A percentile compares a stretch with the other conserved stretches of the same genome.
Conservation (phyloP, 1,284 basidiomycete species). For the Entoloma clypeatum region DNA sequence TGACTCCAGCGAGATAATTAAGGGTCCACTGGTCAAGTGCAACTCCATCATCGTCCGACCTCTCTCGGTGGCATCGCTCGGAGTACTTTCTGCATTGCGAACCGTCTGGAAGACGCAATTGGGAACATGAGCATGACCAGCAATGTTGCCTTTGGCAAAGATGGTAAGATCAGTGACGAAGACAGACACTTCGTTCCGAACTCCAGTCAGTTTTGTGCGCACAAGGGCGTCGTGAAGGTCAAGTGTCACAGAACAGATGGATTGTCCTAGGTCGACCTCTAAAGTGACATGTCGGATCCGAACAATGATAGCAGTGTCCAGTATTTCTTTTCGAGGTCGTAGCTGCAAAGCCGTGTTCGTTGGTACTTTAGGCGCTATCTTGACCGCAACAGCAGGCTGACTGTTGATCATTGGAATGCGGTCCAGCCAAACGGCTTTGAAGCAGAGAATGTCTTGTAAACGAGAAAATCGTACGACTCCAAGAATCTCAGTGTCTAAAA, state of each 20-base stretch:
- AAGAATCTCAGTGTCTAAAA: constrained; percentile 73
- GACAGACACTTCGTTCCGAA: constrained; percentile 58
- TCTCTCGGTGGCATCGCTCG: constrained; percentile 29
- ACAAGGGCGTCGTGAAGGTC: constrained; percentile 58
- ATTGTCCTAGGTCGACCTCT: constrained; percentile 76
- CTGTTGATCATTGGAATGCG: constrained; percentile 69
- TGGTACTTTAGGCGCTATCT: constrained; percentile 22
- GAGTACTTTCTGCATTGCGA: constrained; percentile 46
- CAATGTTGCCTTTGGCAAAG: constrained; percentile 69
- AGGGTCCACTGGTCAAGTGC: constrained; percentile 69
- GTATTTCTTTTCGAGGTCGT: constrained; percentile 38
- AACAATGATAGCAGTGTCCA: constrained; percentile 60
- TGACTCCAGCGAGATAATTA: constrained; percentile 68
- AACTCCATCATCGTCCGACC: constrained; percentile 70
- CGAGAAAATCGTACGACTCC: constrained; percentile 75
- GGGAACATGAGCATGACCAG: constrained; percentile 66
- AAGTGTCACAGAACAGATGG: constrained; percentile 63
- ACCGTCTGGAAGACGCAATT: constrained; percentile 75
- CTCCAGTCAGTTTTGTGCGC: constrained; percentile 58
- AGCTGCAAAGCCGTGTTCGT: constrained; percentile 20
- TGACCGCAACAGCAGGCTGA: constrained; percentile 29
- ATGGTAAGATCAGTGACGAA: constrained; percentile 63
- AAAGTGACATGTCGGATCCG: constrained; percentile 70
- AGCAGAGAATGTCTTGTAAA: constrained; percentile 81
- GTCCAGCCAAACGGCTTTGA: constrained; percentile 89